Conservation (phyloP, 352 stramenopile species). For the Pythium periplocum region DNA sequence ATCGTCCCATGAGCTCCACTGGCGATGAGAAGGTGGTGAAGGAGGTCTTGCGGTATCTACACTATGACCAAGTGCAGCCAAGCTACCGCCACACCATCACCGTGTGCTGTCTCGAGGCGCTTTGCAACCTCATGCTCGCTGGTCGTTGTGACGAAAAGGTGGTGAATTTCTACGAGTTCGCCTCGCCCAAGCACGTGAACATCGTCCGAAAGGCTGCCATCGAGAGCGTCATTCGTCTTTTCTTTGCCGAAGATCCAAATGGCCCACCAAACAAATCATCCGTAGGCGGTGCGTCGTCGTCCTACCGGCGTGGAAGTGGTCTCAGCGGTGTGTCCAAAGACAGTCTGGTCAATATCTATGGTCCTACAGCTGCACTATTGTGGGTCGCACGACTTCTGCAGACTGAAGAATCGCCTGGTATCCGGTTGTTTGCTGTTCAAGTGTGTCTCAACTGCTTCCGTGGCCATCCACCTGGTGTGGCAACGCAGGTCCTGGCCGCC, state of each 20-base stretch:
- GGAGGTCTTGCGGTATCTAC: conserved; percentile 73
- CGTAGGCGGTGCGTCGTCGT: neutral
- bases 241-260: conserved; percentile 74
- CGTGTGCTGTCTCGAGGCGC: conserved; percentile 71
- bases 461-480: conserved; percentile 64
- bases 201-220: conserved; percentile 80
- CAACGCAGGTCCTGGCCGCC: conserved; percentile 69
- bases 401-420: conserved; percentile 54
- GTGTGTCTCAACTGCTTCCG: conserved; percentile 79
- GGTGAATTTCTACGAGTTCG: conserved; percentile 69
- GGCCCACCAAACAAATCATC: conserved; percentile 9
- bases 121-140: conserved; percentile 74
- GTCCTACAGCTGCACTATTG: conserved; percentile 56
- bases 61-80: conserved; percentile 82
- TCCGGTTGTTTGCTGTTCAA: conserved; percentile 72
- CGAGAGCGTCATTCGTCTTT: conserved; percentile 77
- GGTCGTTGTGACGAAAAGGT: conserved; percentile 62
- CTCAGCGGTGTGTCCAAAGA: conserved; percentile 5
- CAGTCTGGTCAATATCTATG: conserved; percentile 52
- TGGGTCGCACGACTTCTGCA: conserved; percentile 67
- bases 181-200: conserved; percentile 63
- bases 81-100: conserved; percentile 81
- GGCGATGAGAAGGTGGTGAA: conserved; percentile 49
- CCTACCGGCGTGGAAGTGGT: conserved; percentile 11
- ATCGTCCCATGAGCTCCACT: conserved; percentile 41